These are phyloP conservation scores for Lycium ferocissimum DNA, from an alignment of 257 asterid species.

Conservation along the genomic window DNA sequence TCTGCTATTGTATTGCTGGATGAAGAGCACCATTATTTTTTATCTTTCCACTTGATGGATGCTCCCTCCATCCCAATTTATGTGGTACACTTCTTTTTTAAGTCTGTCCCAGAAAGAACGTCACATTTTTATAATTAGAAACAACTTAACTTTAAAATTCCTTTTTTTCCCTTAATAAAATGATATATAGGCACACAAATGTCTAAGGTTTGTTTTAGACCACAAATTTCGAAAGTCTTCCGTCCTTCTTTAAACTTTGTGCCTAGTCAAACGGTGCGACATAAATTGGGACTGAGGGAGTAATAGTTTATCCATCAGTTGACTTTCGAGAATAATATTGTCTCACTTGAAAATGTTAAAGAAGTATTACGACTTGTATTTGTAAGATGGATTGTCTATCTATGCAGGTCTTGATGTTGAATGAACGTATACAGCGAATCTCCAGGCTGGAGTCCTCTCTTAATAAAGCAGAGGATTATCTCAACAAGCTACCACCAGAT, in stretches of 20 bases:
- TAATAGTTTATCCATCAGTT: not conserved
- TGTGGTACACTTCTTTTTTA: too few relatives aligned
- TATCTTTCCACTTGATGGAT: not conserved
- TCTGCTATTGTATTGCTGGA: not conserved
- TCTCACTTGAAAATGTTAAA: not conserved
- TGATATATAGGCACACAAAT: too few relatives aligned
- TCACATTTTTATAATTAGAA: too few relatives aligned
- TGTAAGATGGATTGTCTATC: slow-evolving; percentile 30
- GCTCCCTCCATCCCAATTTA: too few relatives aligned
- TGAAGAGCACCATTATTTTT: not conserved
- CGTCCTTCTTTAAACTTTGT: too few relatives aligned
- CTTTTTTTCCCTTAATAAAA: too few relatives aligned
- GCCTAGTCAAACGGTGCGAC: too few relatives aligned
- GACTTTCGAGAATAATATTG: slow-evolving; percentile 5
- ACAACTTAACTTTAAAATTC: too few relatives aligned
- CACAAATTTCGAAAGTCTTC: too few relatives aligned
- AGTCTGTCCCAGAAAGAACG: too few relatives aligned
- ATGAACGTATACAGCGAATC: slow-evolving; percentile 79
- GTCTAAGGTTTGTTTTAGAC: too few relatives aligned
- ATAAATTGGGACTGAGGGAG: too few relatives aligned
- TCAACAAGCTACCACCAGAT: slow-evolving; percentile 65
- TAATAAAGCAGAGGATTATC: slow-evolving; percentile 78
- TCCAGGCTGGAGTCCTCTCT: slow-evolving; percentile 80
- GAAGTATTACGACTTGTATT: slow-evolving; percentile 21
- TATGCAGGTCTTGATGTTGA: slow-evolving; percentile 79